Conservation (phyloP, 2,329 filamentous ascomycete genomes). For the Penicillium digitatum region DNA sequence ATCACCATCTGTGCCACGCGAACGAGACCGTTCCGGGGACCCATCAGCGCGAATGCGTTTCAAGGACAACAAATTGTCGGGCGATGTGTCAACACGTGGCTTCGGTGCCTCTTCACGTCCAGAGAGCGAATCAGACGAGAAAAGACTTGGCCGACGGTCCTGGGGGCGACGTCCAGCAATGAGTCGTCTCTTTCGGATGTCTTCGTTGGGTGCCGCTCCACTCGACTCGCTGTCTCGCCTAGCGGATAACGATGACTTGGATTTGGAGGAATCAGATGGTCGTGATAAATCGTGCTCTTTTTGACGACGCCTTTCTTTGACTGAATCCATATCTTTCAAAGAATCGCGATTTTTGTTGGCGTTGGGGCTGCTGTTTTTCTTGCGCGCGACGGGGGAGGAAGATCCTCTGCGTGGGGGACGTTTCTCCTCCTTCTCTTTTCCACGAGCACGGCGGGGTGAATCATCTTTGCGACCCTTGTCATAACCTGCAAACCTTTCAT, state of each 20-base stretch:
- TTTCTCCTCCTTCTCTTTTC: slow-evolving; percentile 39
- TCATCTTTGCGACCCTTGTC: slow-evolving; percentile 34
- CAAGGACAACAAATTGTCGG: slow-evolving; percentile 25
- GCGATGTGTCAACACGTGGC: slow-evolving; percentile 28
- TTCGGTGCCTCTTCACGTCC: slow-evolving; percentile 37
- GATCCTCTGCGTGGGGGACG: slow-evolving; percentile 35
- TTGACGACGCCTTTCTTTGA: slow-evolving; percentile 31
- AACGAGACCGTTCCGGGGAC: slow-evolving; percentile 40
- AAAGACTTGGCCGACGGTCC: slow-evolving; percentile 37
- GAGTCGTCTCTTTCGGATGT: slow-evolving; percentile 38
- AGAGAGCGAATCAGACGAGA: slow-evolving; percentile 41
- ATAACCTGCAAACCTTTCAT: slow-evolving; percentile 36
- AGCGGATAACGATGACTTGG: slow-evolving; percentile 25
- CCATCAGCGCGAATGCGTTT: slow-evolving; percentile 43
- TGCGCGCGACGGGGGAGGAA: slow-evolving; percentile 38
- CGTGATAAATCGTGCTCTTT: slow-evolving; percentile 36
- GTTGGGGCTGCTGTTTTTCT: slow-evolving; percentile 33
- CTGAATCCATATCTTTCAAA: slow-evolving; percentile 14
- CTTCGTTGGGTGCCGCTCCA: slow-evolving; percentile 29
- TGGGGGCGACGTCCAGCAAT: slow-evolving; percentile 42
- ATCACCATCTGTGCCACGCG: slow-evolving; percentile 32
- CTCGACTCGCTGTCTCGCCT: slow-evolving; percentile 34
- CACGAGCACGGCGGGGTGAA: slow-evolving; percentile 41
- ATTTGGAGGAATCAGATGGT: slow-evolving; percentile 27
- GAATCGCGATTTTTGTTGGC: slow-evolving; percentile 18